Evolutionary conservation across 257 asterid genomes (phyloP).

Genomic region (Forsythia viridissima): DNA sequence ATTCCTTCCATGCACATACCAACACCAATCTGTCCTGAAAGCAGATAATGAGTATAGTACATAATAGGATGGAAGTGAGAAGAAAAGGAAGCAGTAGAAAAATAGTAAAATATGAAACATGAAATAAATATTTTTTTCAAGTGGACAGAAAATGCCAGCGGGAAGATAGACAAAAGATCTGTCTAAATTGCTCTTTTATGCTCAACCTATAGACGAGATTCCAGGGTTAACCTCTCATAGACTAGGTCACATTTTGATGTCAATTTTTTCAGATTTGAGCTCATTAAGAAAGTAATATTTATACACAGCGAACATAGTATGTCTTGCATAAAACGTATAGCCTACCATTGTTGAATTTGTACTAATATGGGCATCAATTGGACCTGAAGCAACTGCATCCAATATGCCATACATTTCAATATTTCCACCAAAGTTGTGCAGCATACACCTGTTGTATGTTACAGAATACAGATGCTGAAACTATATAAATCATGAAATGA

Average conservation of each 20-base stretch:
- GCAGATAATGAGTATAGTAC: constrained; percentile 29
- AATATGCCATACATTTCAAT: constrained; percentile 92
- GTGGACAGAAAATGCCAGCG: background rate
- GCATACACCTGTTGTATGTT: constrained; percentile 80
- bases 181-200: background rate
- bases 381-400: constrained; percentile 95
- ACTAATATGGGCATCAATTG: constrained; percentile 80
- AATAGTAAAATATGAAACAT: background rate
- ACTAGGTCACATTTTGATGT: constrained; percentile 1
- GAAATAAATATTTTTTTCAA: too few species aligned
- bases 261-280: background rate
- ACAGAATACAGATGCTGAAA: background rate
- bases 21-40: constrained; percentile 74
- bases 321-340: background rate
- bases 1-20: constrained; percentile 99
- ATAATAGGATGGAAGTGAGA: constrained; percentile 15
- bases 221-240: background rate
- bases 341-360: constrained; percentile 88
- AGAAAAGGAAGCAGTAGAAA: background rate
- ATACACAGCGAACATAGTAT: constrained; percentile 2
- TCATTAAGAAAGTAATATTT: background rate
- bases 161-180: constrained; percentile 13
- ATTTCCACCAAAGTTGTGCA: constrained; percentile 98
- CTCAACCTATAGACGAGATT: background rate
- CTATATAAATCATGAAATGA: constrained; percentile 14